Conservation (phyloP, 1,284 basidiomycete genomes). For the Inonotus hispidus region DNA sequence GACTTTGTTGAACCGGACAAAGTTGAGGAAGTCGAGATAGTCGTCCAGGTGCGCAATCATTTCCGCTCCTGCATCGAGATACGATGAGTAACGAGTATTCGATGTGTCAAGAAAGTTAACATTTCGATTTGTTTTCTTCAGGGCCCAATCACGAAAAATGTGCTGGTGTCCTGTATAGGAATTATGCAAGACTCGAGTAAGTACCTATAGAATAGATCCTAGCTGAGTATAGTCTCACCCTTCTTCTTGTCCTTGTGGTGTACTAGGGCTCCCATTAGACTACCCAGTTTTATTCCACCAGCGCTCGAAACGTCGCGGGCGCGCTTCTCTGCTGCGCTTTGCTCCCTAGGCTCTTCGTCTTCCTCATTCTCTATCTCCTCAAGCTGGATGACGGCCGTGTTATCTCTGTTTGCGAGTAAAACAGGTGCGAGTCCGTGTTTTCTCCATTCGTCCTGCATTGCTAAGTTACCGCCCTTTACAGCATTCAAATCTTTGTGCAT, state of each 20-base stretch:
- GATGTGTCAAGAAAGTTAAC: conserved; percentile 13
- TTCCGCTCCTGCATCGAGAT: not conserved
- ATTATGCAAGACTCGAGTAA: too few relatives aligned
- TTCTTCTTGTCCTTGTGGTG: conserved; percentile 32
- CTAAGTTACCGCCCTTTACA: conserved; percentile 21
- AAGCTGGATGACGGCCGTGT: not conserved
- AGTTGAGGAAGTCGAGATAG: not conserved
- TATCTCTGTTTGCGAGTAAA: not conserved
- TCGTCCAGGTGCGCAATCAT: not conserved
- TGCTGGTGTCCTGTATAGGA: conserved; percentile 14
- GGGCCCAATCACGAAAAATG: conserved; percentile 24
- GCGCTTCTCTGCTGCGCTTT: conserved; percentile 18
- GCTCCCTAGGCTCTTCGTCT: not conserved
- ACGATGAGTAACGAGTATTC: conserved; percentile 1
- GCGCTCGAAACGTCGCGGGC: conserved; percentile 24
- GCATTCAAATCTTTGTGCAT: conserved; percentile 29
- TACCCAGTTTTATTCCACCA: conserved; percentile 28
- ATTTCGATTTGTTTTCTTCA: not conserved
- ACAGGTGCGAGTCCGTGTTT: not conserved
- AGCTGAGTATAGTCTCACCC: too few relatives aligned
- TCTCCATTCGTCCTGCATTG: not conserved
- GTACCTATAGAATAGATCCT: too few relatives aligned
- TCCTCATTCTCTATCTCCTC: not conserved
- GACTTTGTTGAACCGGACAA: not conserved
- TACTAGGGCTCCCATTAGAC: conserved; percentile 29